These are phyloP conservation scores for Kwoniella dendrophila DNA, from an alignment of 768 basidiomycete species.

Conservation along the genomic window DNA sequence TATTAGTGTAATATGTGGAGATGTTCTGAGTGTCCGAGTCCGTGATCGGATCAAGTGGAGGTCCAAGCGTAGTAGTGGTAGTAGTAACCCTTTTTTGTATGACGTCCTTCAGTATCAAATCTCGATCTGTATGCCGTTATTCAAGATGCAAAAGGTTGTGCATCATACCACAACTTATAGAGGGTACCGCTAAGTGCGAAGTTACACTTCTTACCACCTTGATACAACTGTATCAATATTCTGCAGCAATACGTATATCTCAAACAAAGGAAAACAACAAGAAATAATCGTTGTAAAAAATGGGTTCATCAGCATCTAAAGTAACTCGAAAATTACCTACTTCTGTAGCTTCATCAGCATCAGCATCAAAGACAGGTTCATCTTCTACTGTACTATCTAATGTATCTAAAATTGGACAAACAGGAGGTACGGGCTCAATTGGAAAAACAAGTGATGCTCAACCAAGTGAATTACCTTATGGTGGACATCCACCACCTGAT, in stretches of 20 bases:
- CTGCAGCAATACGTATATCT: no score
- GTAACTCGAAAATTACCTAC: conserved; percentile 49
- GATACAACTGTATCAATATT: no score
- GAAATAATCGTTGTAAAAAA: conserved; percentile 22
- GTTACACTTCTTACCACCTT: no score
- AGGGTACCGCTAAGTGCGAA: no score
- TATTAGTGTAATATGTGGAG: neutral
- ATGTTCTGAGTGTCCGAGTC: neutral
- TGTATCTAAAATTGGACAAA: no score
- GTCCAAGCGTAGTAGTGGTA: neutral
- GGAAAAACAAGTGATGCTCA: no score
- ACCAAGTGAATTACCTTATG: conserved; percentile 15
- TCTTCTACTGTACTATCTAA: neutral
- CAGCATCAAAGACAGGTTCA: neutral
- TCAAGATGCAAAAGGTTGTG: neutral
- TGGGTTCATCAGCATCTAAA: conserved; percentile 52
- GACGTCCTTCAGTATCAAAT: neutral
- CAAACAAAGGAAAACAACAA: neutral
- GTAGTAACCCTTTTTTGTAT: neutral
- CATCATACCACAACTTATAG: no score
- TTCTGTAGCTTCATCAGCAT: conserved; percentile 11
- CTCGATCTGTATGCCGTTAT: conserved; percentile 11
- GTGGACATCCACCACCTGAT: conserved; percentile 11
- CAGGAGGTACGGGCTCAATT: no score
- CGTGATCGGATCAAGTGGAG: no score